Base-by-base conservation (phyloP, 2,329 filamentous ascomycete genomes). In the Balansia obtecta region DNA sequence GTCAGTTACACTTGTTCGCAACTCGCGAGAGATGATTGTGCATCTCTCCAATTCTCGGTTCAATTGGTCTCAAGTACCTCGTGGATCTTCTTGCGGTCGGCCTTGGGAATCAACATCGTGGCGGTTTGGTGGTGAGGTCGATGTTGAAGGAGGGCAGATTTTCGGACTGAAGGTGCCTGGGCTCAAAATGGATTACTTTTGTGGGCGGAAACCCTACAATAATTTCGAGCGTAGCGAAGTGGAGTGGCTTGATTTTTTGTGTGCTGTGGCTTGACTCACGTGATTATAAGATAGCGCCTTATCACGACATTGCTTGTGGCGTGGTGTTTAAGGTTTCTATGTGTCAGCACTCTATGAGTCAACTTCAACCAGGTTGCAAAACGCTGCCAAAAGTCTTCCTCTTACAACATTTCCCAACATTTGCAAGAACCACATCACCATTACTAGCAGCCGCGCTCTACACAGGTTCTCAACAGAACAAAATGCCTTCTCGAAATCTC, bases 21-120 rank as follows among this genome's bases (percentile, higher is more conserved):
- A 16, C 38, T 27, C 27, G 27, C 27, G 12, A 9, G 11, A 13
- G n/a, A 40, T 15, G 9, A 20, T 27, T 27, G 27, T 27, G 27
- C 8, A 27, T 27, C 27, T 27, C 27, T 27, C 27, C 27, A 27
- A 27, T 6, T 27, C 27, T 27, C 27, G 41, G 41, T 38, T 50
- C 32, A 46, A 30, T 46, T 38, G 37, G 12, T 45, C 44, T 50
- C 55, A 53, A 53, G 56, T 60, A 77, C 74, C 77, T 85, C 91
- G 83, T 98, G 93, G 79, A 98, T 97, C 86, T 89, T 88, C 88
- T 98, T 98, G 80, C 94, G 90, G 80, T 98, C 93, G 75, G 88
- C 86, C 86, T 97, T 97, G 74, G 93, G 93, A 75, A 98, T 98
- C 81, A 98, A 86, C 93, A 82, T 82, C 86, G 90, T 79, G 72